Conservation (phyloP, 1,284 basidiomycete species). For the Cryptococcus wingfieldii region DNA sequence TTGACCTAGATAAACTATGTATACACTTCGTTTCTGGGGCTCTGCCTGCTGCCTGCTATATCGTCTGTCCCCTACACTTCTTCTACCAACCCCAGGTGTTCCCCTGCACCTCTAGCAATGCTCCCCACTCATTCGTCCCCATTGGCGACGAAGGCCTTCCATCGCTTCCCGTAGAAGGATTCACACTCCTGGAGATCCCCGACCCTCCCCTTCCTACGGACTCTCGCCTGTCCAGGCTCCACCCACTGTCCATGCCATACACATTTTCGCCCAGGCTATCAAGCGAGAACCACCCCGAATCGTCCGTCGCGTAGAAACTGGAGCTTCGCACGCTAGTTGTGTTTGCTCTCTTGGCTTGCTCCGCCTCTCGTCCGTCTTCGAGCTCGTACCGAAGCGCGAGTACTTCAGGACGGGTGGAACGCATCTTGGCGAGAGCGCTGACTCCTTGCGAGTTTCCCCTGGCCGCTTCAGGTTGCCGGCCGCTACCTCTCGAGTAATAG, state of each 20-base stretch:
- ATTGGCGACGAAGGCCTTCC: no score
- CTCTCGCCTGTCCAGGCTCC: no score
- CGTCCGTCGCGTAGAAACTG: neutral
- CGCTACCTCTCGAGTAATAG: neutral
- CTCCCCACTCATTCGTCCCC: no score
- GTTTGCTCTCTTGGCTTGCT: neutral
- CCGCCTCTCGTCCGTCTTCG: neutral
- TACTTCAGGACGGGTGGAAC: neutral
- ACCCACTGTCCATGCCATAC: neutral
- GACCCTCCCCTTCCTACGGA: neutral
- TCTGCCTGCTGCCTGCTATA: no score
- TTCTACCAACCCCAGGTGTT: no score
- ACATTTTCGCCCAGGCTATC: neutral
- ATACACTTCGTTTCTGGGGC: no score
- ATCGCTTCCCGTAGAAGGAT: neutral
- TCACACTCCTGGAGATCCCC: neutral
- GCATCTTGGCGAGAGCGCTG: neutral
- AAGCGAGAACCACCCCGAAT: neutral
- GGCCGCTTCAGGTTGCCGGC: neutral
- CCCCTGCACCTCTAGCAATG: no score
- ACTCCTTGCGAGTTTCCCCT: neutral
- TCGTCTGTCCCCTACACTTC: no score
- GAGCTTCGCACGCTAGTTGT: neutral
- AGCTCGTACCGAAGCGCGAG: no score
- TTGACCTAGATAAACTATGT: no score